A percentile compares a stretch with the other conserved stretches of the same genome.
Conservation (phyloP, 345 rosid genomes). For the Populus tremula region DNA sequence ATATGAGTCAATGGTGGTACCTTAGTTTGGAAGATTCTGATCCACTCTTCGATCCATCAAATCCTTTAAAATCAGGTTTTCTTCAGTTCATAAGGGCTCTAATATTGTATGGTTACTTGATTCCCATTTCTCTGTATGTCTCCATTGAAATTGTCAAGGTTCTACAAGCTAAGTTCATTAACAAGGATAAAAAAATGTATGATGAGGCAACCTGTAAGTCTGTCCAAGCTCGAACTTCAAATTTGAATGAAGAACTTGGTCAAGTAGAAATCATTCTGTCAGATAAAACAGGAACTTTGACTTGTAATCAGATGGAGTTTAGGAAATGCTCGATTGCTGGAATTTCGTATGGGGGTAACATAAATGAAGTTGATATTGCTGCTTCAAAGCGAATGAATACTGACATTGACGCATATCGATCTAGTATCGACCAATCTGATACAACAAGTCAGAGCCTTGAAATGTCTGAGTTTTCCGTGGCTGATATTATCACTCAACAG, state of each 20-base stretch:
- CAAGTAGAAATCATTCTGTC: conserved; percentile 72
- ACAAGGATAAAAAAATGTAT: conserved; percentile 60
- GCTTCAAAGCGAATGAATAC: conserved; percentile 51
- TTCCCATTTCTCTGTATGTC: conserved; percentile 77
- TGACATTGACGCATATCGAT: conserved; percentile 37
- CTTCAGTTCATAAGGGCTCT: conserved; percentile 58
- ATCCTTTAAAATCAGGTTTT: conserved; percentile 38
- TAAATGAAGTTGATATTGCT: conserved; percentile 61
- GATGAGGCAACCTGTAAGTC: conserved; percentile 56
- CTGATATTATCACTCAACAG: conserved; percentile 13
- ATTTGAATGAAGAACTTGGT: conserved; percentile 76
- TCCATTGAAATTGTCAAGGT: conserved; percentile 74
- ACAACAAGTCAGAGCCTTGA: conserved; percentile 22
- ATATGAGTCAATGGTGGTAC: conserved; percentile 67
- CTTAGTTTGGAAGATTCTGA: conserved; percentile 36
- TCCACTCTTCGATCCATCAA: conserved; percentile 40
- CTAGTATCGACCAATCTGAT: conserved; percentile 18
- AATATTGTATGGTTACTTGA: conserved; percentile 66
- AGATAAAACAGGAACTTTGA: conserved; percentile 84
- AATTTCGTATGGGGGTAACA: conserved; percentile 52
- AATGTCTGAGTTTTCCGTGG: conserved; percentile 22
- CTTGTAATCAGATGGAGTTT: conserved; percentile 83
- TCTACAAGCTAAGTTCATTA: conserved; percentile 64
- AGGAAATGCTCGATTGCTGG: conserved; percentile 81
- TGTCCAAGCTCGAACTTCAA: conserved; percentile 66